These are phyloP conservation scores for Alternaria atra DNA, from an alignment of 2,329 filamentous ascomycete species.

Conservation along the genomic window DNA sequence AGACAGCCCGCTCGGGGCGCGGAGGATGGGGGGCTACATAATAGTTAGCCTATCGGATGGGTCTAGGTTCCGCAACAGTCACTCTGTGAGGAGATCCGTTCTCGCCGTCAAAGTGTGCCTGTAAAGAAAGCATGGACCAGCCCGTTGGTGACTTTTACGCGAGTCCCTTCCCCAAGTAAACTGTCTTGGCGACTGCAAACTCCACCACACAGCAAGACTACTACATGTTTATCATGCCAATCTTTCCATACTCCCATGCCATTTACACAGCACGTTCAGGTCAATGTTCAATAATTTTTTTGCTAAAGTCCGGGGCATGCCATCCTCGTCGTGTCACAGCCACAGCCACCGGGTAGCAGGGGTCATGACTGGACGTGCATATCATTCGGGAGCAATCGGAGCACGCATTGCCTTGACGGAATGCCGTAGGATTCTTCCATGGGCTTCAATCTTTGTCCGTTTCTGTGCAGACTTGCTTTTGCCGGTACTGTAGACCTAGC, in stretches of 20 bases:
- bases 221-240: background rate
- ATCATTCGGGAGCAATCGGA: constrained; percentile 21
- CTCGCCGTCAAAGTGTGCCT: constrained; percentile 20
- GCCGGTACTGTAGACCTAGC: constrained; percentile 1
- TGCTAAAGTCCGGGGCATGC: constrained; percentile 1
- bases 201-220: background rate
- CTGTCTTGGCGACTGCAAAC: background rate
- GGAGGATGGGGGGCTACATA: constrained; percentile 24
- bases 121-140: constrained; percentile 20
- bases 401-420: constrained; percentile 9
- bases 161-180: constrained; percentile 10
- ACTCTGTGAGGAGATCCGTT: constrained; percentile 23
- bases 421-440: constrained; percentile 9
- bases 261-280: background rate
- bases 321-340: constrained; percentile 11
- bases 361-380: constrained; percentile 16
- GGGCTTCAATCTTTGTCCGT: constrained; percentile 8
- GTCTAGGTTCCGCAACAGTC: constrained; percentile 19
- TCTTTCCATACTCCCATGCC: too few relatives aligned
- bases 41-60: constrained; percentile 41
- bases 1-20: constrained; percentile 30
- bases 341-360: constrained; percentile 19
- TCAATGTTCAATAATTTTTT: background rate
- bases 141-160: constrained; percentile 11
- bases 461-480: constrained; percentile 8